A percentile compares a stretch with the other conserved stretches of the same genome.
Conservation (phyloP, 495 filamentous ascomycete species). For the Hyaloscypha bicolor region DNA sequence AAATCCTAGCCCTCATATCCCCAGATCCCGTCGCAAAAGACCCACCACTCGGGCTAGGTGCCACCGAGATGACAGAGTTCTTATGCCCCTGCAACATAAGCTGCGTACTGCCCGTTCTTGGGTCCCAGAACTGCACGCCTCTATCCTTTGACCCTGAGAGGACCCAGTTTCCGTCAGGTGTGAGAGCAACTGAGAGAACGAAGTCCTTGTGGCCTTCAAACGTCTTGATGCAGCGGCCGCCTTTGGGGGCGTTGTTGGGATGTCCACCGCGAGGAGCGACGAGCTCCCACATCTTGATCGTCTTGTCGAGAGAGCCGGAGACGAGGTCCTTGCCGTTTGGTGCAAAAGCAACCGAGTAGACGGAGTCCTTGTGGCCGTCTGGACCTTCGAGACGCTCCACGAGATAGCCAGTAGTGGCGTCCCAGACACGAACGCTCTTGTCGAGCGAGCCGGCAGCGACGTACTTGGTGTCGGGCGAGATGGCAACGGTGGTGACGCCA, state of each 20-base stretch:
- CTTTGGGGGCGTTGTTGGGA: constrained; percentile 64
- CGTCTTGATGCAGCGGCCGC: constrained; percentile 81
- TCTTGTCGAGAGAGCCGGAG: constrained; percentile 88
- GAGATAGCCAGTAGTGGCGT: constrained; percentile 76
- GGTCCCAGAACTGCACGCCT: constrained; percentile 93
- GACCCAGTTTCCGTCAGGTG: constrained; percentile 86
- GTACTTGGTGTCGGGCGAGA: constrained; percentile 84
- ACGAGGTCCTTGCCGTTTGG: constrained; percentile 86
- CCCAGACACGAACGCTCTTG: constrained; percentile 91
- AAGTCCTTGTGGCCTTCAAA: constrained; percentile 96
- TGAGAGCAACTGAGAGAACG: constrained; percentile 85
- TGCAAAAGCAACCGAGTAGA: constrained; percentile 91
- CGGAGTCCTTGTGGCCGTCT: constrained; percentile 88
- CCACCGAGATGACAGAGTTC: constrained; percentile 90
- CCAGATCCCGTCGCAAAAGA: constrained; percentile 87
- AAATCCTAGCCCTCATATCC: constrained; percentile 90
- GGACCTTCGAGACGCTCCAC: constrained; percentile 82
- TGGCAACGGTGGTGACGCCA: constrained; percentile 88
- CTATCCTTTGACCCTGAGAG: constrained; percentile 90
- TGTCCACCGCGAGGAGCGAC: constrained; percentile 65
- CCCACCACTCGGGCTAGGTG: constrained; percentile 77
- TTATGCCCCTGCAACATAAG: constrained; percentile 94
- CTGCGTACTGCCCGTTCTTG: constrained; percentile 81
- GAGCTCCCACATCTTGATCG: constrained; percentile 95
- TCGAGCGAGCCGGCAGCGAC: constrained; percentile 88